These are phyloP conservation scores for Neonectria neomacrospora DNA, from an alignment of 2,329 filamentous ascomycete species.

Conservation along the genomic window DNA sequence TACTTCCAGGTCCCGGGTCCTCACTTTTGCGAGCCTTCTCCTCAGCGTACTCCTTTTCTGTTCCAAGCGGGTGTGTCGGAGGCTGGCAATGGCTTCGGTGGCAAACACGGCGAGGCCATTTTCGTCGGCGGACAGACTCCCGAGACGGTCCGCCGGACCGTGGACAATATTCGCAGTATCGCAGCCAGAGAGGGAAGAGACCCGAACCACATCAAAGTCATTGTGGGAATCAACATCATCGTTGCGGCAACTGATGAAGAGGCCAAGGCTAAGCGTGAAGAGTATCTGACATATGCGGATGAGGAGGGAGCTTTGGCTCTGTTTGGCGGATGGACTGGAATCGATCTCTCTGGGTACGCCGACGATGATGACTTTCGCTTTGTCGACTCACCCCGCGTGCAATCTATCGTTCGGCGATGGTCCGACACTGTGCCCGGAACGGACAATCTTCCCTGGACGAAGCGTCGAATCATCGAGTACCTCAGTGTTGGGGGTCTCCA, in stretches of 20 bases:
- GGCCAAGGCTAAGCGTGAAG: constrained; percentile 19
- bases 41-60: constrained; percentile 14
- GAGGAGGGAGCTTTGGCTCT: constrained; percentile 24
- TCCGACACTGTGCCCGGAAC: constrained; percentile 39
- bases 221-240: constrained; percentile 27
- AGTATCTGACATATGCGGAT: constrained; percentile 23
- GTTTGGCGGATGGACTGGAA: constrained; percentile 29
- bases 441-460: constrained; percentile 61
- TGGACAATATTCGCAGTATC: constrained; percentile 18
- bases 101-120: constrained; percentile 28
- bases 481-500: constrained; percentile 58
- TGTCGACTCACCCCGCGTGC: constrained; percentile 13
- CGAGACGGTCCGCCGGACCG: constrained; percentile 15
- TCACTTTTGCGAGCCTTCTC: constrained; percentile 52
- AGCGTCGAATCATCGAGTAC: constrained; percentile 65
- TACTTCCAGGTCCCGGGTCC: constrained; percentile 51
- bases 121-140: constrained; percentile 25
- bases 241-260: constrained; percentile 21
- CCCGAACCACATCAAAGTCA: constrained; percentile 24
- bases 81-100: constrained; percentile 27
- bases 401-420: constrained; percentile 15
- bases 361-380: constrained; percentile 25
- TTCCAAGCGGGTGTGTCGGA: constrained; percentile 25
- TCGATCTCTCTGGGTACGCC: constrained; percentile 20
- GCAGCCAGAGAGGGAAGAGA: constrained; percentile 21